These are phyloP conservation scores for Teunomyces pallodes DNA, from an alignment of 805 yeast genomes.

Conservation along the genomic window DNA sequence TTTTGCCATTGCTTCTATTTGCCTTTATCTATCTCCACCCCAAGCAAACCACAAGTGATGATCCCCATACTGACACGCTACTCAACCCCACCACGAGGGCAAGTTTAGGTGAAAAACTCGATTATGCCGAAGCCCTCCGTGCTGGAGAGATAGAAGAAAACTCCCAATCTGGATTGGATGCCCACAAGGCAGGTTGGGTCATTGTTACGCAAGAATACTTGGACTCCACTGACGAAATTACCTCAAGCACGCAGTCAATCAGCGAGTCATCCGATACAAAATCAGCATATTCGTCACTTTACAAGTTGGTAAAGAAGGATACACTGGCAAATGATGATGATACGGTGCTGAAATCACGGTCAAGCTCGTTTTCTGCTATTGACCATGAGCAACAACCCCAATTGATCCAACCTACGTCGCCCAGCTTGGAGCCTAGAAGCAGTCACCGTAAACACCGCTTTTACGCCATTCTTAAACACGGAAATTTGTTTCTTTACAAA, in stretches of 20 bases:
- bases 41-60: conserved; percentile 11
- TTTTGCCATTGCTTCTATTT: conserved; percentile 57
- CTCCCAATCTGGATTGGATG: conserved; percentile 57
- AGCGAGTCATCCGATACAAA: conserved; percentile 42
- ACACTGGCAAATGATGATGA: conserved; percentile 6
- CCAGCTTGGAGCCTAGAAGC: conserved; percentile 12
- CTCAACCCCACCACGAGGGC: not conserved
- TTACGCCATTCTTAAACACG: conserved; percentile 77
- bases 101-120: conserved; percentile 13
- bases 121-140: conserved; percentile 40
- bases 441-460: conserved; percentile 54
- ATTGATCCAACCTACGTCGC: not conserved
- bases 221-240: conserved; percentile 46
- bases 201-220: conserved; percentile 76
- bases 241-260: conserved; percentile 42
- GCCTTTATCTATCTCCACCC: conserved; percentile 41
- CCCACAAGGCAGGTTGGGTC: conserved; percentile 73
- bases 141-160: conserved; percentile 67
- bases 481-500: conserved; percentile 81
- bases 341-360: conserved; percentile 5
- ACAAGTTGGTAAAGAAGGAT: conserved; percentile 50
- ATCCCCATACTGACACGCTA: conserved; percentile 8
- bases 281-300: conserved; percentile 60
- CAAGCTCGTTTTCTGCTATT: conserved; percentile 9
- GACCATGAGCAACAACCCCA: not conserved